Evolutionary conservation across 192 early-diverging fungal genomes (phyloP), one percentile per base, ranked within the genome.

Genomic region (Coemansia sp.): DNA sequence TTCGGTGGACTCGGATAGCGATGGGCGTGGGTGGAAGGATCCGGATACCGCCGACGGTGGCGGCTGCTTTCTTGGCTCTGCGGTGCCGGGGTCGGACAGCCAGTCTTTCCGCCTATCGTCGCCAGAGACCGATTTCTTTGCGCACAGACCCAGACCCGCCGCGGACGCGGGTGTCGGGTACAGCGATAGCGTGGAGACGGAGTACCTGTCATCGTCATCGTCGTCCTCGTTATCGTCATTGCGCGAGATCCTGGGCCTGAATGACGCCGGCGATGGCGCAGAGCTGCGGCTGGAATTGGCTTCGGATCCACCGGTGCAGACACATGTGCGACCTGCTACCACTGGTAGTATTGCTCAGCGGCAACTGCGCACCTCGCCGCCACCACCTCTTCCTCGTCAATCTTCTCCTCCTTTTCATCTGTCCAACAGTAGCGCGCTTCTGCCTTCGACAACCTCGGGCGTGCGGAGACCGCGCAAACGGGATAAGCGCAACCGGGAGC

Each of bases 171-270:
- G 32, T 32, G 32, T 32, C 32, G 32, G 32, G 17, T 53, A 12
- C 19, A 66, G 65, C 58, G 72, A 61, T 20, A 67, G 63, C 1
- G 65, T 64, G 19, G 64, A 56, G 10, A 80, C 77, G 1, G 77
- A 75, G 32, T 51, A 72, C 0, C 63, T 80, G n/a, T 57, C 59
- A 19, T 71, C 69, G 2, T 68, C 32, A 32, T 32, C 32, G 32
- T 32, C 32, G 4, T 32, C 32, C 32, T 32, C 32, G 32, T 32
- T 32, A 32, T 32, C 32, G 32, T 32, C 32, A 32, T 32, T 32
- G 32, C 32, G 32, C 32, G 32, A 32, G 32, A 32, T 32, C 1
- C 32, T 32, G 32, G 32, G 32, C 32, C 2, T 32, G 32, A 32
- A 0, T 32, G 2, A 2, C 4, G 32, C 1, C 32, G 32, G 32